Conservation (phyloP, 108 stramenopile genomes). For the Stephanodiscus minutulus region DNA sequence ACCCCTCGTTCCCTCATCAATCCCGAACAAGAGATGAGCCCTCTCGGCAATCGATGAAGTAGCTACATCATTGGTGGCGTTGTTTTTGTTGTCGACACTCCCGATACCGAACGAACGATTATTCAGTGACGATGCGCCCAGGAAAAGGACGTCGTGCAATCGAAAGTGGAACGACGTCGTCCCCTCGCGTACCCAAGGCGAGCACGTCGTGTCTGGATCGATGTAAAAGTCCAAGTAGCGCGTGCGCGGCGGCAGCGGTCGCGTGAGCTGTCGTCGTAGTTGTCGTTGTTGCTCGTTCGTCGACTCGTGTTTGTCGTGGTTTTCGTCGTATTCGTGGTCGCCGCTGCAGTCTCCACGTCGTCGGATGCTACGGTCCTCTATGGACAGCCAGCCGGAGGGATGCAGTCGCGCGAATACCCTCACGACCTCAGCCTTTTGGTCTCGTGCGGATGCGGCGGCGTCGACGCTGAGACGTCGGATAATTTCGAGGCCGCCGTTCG, state of each 20-base stretch:
- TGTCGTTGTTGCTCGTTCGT: background rate
- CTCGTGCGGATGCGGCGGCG: too few species aligned
- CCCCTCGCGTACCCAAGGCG: constrained; percentile 36
- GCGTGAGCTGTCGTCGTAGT: background rate
- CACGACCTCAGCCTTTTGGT: background rate
- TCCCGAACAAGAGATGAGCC: constrained; percentile 18
- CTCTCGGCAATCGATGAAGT: background rate
- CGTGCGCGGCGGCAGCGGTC: constrained; percentile 12
- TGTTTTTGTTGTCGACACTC: background rate
- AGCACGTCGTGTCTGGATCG: constrained; percentile 9
- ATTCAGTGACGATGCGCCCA: constrained; percentile 30
- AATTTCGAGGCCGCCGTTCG: background rate
- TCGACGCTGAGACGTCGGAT: background rate
- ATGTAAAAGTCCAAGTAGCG: constrained; percentile 32
- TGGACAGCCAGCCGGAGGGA: constrained; percentile 46
- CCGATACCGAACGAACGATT: background rate
- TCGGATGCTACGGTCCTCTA: constrained; percentile 39
- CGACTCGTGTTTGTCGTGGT: background rate
- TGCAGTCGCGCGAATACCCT: constrained; percentile 25
- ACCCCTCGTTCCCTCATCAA: constrained; percentile 42
- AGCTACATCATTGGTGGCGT: background rate
- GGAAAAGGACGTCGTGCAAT: constrained; percentile 14
- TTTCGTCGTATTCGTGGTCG: background rate
- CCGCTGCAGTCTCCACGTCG: background rate
- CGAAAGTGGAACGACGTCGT: constrained; percentile 35